Evolutionary conservation across 192 early-diverging fungal genomes (phyloP), one percentile per base, ranked within the genome.

Genomic region (Coemansia sp.): DNA sequence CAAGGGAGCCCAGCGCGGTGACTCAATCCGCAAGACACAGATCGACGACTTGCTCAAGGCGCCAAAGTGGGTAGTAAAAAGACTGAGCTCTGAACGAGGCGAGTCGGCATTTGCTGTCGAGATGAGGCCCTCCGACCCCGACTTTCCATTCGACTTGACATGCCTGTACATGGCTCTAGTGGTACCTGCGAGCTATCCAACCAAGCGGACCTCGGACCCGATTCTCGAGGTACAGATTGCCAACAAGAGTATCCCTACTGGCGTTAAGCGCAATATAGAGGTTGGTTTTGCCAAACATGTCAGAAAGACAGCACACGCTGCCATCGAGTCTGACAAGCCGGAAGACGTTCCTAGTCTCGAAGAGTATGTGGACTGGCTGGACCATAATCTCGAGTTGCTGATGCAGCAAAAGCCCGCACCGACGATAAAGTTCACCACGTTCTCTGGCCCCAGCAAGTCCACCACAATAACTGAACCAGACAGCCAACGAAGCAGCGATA

Each of bases 71-170:
- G 62, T 60, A 0, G 78, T 75, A 33, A 76, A 77, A 39, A 39
- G 62, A 27, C 58, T 84, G 43, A 68, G 50, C 29, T 76, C 82
- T 2, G 69, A 74, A 20, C 74, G 72, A n/a, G 72, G 69, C 70
- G 74, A 76, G 20, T 61, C 74, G 5, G 82, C 82, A 10, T 68
- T 80, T 62, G 78, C 82, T 27, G 68, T 84, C 12, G 82, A 84
- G 61, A 76, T 84, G 82, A 49, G 40, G 65, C 82, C 82, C 12
- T 84, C 78, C 1, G 92, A 94, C 52, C 93, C 93, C 24, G 93
- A 95, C 64, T 95, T 95, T 63, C 92, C 93, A 15, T 95, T 85
- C 63, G 92, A 94, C 52, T 76, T 95, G 46, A 74, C 86, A 34
- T 70, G 77, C n/a, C 73, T 95, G 24, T 72, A 87, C 43, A 36